Base-by-base conservation (phyloP, 176 grass and related monocot genomes). In the Elaeis guineensis region DNA sequence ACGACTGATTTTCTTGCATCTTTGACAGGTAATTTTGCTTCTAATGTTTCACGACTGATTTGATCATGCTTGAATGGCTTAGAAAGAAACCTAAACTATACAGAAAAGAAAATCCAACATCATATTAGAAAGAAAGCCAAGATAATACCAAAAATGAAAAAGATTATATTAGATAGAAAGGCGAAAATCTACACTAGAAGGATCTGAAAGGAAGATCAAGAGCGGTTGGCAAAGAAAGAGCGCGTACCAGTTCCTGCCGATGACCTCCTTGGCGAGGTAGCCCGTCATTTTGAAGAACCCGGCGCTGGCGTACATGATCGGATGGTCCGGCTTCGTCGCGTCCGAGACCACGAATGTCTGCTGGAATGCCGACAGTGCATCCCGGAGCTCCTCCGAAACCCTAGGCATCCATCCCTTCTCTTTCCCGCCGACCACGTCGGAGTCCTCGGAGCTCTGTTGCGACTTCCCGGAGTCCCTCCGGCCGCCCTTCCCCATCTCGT, bases 341-440 rank as follows among this genome's bases (percentile, higher is more conserved):
- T 97, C 93, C 19, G 93, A 92, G n/a, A 97, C 87, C 3, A 97
- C 93, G 71, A 97, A 97, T 14, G 93, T 91, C 71, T 92, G 93
- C 77, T 97, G 84, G 75, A 97, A 81, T 16, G 58, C 76, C 8
- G 87, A 97, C 14, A 97, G 71, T 11, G 93, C 87, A 28, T 83
- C 81, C 70, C 83, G 81, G 51, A 97, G 93, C 54, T 92, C 87
- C 81, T 86, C 84, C 24, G 93, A 92, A 25, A 97, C 84, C 55
- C 87, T 80, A 5, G 93, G 93, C 65, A 97, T 61, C 5, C 29
- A 57, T 20, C 12, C 63, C 28, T n/a, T 69, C 51, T 62, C 61
- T 2, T 64, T 58, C 35, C 64, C 71, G 4, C 56, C 65, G 11
- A 1, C 29, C 56, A n/a, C 60, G 24, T 8, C 63, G 19, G 49